Conservation (phyloP, 345 rosid genomes). For the Gossypium australe region DNA sequence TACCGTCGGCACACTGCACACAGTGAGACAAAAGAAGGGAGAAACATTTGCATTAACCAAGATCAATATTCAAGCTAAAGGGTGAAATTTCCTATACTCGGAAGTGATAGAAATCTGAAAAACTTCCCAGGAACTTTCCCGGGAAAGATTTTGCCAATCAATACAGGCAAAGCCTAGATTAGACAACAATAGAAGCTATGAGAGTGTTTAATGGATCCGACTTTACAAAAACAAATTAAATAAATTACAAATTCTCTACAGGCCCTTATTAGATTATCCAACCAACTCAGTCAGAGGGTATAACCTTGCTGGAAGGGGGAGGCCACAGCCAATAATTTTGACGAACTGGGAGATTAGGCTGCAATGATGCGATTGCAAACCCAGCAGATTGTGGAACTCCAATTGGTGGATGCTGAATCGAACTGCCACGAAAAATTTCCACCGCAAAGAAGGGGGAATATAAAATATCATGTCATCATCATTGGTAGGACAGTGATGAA, state of each 20-base stretch:
- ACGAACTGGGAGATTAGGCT: conserved; percentile 59
- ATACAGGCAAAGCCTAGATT: conserved; percentile 4
- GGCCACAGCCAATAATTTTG: conserved; percentile 54
- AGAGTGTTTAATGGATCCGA: neutral
- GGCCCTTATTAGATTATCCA: conserved; percentile 13
- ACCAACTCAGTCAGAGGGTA: conserved; percentile 33
- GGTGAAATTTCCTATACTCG: neutral
- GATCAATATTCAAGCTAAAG: neutral
- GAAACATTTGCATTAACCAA: neutral
- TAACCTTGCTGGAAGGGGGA: conserved; percentile 51
- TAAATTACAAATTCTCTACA: conserved; percentile 31
- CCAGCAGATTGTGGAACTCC: conserved; percentile 70
- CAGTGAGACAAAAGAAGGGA: neutral
- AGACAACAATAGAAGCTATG: conserved; percentile 17
- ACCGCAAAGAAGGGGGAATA: neutral
- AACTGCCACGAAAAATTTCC: conserved; percentile 27
- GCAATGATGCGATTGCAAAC: conserved; percentile 50
- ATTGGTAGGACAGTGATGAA: neutral
- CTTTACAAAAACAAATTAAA: conserved; percentile 26
- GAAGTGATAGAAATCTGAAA: neutral
- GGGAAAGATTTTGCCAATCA: neutral
- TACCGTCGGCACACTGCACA: neutral
- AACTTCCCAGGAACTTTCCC: neutral
- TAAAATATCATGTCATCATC: neutral
- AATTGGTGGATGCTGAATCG: conserved; percentile 56